Evolutionary conservation across 106 monocot genomes (phyloP).

Genomic region (Dendrobium catenatum): DNA sequence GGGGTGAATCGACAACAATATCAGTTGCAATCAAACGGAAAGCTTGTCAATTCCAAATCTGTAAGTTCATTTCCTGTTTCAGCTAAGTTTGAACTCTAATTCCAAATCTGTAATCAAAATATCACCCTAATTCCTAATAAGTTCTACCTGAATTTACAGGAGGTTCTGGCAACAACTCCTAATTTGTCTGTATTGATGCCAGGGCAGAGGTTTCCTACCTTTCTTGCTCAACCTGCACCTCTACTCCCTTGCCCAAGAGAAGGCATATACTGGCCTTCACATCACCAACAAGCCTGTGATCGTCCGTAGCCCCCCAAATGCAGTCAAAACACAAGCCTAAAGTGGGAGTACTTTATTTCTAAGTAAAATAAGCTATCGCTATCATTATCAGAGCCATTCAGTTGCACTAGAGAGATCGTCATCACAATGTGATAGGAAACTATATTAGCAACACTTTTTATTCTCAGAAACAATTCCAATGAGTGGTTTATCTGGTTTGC

Average conservation of each 20-base stretch:
- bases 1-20: constrained; percentile 7
- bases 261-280: constrained; percentile 62
- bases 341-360: not conserved
- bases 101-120: constrained; percentile 27
- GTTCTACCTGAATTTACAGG: constrained; percentile 1
- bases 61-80: constrained; percentile 24
- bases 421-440: not conserved
- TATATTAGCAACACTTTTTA: not conserved
- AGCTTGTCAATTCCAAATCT: constrained; percentile 26
- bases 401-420: not conserved
- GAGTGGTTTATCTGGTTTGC: not conserved
- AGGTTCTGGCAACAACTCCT: constrained; percentile 26
- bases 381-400: not conserved
- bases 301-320: constrained; percentile 5
- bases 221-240: constrained; percentile 75
- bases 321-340: not conserved
- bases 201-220: constrained; percentile 71
- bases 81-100: not conserved
- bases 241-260: constrained; percentile 79
- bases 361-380: not conserved
- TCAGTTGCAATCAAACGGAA: constrained; percentile 22
- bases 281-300: constrained; percentile 24
- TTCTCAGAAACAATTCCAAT: not conserved
- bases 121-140: not conserved
- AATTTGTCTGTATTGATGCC: constrained; percentile 84